Percentiles rank a stretch among this genome's conserved stretches.
Evolutionary conservation across 2,329 filamentous ascomycete species (phyloP).

Genomic region (Fusarium mundagurra): DNA sequence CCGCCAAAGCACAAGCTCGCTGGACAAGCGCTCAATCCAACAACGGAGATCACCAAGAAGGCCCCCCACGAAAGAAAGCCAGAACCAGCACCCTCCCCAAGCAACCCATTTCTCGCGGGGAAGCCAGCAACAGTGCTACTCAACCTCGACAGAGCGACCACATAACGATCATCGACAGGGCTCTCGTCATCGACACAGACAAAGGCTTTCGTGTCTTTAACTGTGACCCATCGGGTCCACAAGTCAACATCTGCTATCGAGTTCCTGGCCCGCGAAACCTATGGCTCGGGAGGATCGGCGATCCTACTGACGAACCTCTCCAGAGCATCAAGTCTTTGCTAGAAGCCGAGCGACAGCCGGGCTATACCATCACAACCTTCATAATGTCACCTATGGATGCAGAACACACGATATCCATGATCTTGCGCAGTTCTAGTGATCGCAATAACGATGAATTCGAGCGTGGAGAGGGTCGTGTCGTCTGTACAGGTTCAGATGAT

Average conservation of each 20-base stretch:
- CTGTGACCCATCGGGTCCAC: rapidly evolving
- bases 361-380: too few species aligned
- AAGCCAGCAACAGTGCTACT: background rate
- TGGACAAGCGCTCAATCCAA: rapidly evolving
- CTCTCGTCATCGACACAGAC: rapidly evolving
- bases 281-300: background rate
- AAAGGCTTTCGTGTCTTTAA: rapidly evolving
- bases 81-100: rapidly evolving
- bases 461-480: background rate
- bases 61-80: background rate
- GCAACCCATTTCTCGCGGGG: background rate
- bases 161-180: background rate
- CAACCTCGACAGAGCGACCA: rapidly evolving
- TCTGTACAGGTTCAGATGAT: too few species aligned
- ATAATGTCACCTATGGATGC: too few species aligned
- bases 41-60: rapidly evolving
- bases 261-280: background rate
- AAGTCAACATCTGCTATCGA: background rate
- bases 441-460: background rate
- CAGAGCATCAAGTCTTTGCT: too few species aligned
- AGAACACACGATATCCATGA: too few species aligned
- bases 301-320: too few species aligned
- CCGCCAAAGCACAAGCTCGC: rapidly evolving
- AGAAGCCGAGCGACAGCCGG: too few species aligned
- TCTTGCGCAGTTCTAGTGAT: background rate